Base-by-base conservation (phyloP, 352 stramenopile genomes). In the Halophytophthora batemanensis region DNA sequence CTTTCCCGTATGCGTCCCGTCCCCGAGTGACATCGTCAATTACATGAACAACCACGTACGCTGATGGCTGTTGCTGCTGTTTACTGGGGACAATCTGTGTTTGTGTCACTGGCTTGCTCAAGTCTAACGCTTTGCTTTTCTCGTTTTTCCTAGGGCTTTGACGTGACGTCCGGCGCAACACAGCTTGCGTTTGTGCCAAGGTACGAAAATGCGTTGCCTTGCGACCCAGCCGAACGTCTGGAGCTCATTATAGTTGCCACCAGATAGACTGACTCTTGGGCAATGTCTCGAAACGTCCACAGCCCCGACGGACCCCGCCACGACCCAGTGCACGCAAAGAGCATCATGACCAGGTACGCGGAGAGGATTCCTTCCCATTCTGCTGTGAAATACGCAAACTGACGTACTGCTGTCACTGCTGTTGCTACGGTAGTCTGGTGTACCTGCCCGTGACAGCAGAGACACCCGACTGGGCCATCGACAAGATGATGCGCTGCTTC, bases 361-460 rank as follows among this genome's bases (percentile, higher is more conserved):
- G 11, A 17, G 11, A 6, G 37, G 13, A 2, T n/a, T 38, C 34
- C 23, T 22, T 45, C 15, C 21, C 17, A 19, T 43, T 50, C 4
- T 37, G 8, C 10, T 50, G 2, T 8, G 22, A 15, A 42, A 34
- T 10, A 12, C 28, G 3, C 6, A 53, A 17, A 49, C 39, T 35
- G 17, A 48, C 34, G 5, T 48, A 29, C 5, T 31, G 50, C 39
- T 47, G 10, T 45, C 17, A 51, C 13, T 17, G 25, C 19, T 53
- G 41, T 50, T 58, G 3, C 7, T 48, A 25, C 8, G 28, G 18
- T 25, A 92, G 77, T 47, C 71, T 92, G 38, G 76, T 92, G 23
- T 92, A 92, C 47, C 52, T 92, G 37, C 82, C 82, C 12, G 71
- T 92, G 42, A 92, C 82, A 0, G 68, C 82, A 4, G 82, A 92